Percentiles rank a stretch among this genome's conserved stretches.
These are phyloP conservation scores for Phytophthora sansomeana DNA, from an alignment of 352 stramenopile genomes.

Conservation along the genomic window DNA sequence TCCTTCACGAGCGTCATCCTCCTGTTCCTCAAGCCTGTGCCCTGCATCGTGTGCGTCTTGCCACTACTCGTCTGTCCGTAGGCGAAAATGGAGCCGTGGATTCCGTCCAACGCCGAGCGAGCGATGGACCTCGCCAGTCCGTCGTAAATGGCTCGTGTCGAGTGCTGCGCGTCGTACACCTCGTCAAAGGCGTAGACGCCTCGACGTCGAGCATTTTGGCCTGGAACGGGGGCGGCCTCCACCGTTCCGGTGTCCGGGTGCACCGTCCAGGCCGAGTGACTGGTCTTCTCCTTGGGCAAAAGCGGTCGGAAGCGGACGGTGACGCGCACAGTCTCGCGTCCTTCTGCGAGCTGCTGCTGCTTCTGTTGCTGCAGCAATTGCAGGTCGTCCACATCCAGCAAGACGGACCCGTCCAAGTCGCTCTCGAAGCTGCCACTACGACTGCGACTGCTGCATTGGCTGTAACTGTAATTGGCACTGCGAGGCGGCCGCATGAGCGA, in stretches of 20 bases:
- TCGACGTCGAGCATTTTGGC: conserved; percentile 24
- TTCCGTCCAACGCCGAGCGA: conserved; percentile 72
- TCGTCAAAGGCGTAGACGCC: conserved; percentile 62
- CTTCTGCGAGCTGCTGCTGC: conserved; percentile 20
- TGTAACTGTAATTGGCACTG: conserved; percentile 41
- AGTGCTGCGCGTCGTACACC: conserved; percentile 54
- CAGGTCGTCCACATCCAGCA: conserved; percentile 47
- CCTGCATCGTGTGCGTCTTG: conserved; percentile 85
- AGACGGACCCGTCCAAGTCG: conserved; percentile 40
- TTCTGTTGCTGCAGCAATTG: conserved; percentile 32
- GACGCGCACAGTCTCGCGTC: conserved; percentile 44
- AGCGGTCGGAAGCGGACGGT: conserved; percentile 51
- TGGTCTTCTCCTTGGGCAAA: conserved; percentile 42
- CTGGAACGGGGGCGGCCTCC: conserved; percentile 26
- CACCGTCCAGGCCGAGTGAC: conserved; percentile 40
- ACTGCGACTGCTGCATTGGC: conserved; percentile 43
- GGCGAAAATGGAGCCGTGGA: conserved; percentile 85
- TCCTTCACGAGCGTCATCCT: conserved; percentile 21
- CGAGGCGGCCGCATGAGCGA: conserved; percentile 16
- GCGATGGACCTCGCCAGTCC: conserved; percentile 68
- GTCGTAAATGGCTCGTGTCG: conserved; percentile 71
- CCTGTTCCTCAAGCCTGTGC: conserved; percentile 25
- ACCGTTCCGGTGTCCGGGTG: conserved; percentile 45
- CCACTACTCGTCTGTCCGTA: conserved; percentile 88
- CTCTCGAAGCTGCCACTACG: conserved; percentile 45